These are phyloP conservation scores for Opeltia flavorubescens DNA, from an alignment of 495 filamentous ascomycete species.

Conservation along the genomic window DNA sequence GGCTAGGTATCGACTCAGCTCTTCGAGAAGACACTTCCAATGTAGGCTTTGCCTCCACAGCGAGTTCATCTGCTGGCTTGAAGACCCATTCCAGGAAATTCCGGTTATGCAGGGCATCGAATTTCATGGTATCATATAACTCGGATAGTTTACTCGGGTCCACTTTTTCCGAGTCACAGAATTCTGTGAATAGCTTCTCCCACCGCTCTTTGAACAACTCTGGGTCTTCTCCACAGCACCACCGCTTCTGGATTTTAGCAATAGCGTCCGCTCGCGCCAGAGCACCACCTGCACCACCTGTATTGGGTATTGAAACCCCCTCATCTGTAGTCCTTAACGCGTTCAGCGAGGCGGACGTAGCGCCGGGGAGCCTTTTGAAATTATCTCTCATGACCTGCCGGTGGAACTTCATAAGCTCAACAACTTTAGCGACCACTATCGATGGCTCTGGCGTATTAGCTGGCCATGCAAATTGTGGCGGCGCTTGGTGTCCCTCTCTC, in stretches of 20 bases:
- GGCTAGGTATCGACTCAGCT: neutral
- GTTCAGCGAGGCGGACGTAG: slow-evolving; percentile 43
- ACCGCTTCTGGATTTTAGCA: slow-evolving; percentile 68
- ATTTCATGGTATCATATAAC: slow-evolving; percentile 98
- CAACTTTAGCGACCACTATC: slow-evolving; percentile 77
- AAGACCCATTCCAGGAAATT: slow-evolving; percentile 98
- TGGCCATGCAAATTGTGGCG: slow-evolving; percentile 96
- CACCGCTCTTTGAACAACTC: slow-evolving; percentile 91
- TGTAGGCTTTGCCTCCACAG: slow-evolving; percentile 40
- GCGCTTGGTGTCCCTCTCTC: slow-evolving; percentile 73
- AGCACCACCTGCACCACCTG: slow-evolving; percentile 5
- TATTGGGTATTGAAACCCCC: neutral
- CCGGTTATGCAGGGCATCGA: slow-evolving; percentile 91
- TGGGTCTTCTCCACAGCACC: slow-evolving; percentile 93
- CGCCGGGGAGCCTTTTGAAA: slow-evolving; percentile 58
- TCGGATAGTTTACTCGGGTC: slow-evolving; percentile 97
- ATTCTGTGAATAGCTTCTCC: slow-evolving; percentile 97
- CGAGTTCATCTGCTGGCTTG: slow-evolving; percentile 57
- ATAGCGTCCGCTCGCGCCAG: slow-evolving; percentile 35
- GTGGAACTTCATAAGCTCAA: slow-evolving; percentile 95
- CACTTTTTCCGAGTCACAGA: slow-evolving; percentile 91
- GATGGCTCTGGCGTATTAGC: slow-evolving; percentile 77
- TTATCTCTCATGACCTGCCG: slow-evolving; percentile 87
- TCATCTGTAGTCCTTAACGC: slow-evolving; percentile 18
- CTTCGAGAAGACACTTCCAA: neutral